Evolutionary conservation across 2,329 filamentous ascomycete genomes (phyloP), one percentile per base, ranked within the genome.

Genomic region (Sclerotinia glacialis): DNA sequence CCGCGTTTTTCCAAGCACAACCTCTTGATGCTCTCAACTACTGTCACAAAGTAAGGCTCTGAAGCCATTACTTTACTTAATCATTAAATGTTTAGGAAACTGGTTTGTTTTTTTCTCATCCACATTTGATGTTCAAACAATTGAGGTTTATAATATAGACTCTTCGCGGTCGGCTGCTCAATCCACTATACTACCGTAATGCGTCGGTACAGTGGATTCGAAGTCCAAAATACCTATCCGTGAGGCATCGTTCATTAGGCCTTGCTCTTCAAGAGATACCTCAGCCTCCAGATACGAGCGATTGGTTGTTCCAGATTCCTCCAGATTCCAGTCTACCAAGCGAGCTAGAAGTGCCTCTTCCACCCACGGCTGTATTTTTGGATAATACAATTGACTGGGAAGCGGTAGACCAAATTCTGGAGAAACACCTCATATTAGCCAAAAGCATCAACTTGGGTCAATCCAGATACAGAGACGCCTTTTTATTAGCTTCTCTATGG

Each of bases 241-340:
- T 42, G 16, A 54, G 9, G 23, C 18, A 16, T 63, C 40, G 18
- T 31, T 55, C 34, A 54, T n/a, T 9, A 31, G 16, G n/a, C 9
- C 47, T 18, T 42, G 34, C n/a, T 55, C 1, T 5, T 16, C 23
- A 31, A 49, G 31, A 37, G 44, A 49, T 6, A 55, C 18, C 34
- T 16, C 40, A 44, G 23, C 18, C 47, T 44, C 37, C 28, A 1
- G 16, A 14, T 49, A 37, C 28, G 44, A 49, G n/a, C 34, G 8
- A 49, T 37, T 61, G 58, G 44, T 18, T 61, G 49, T 61, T 49
- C n/a, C 44, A 37, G n/a, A 37, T 61, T 21, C 34, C 60, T 28
- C 11, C 46, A 2, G 23, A 28, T 31, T 44, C 6, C 34, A 31
- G 42, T 42, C 28, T 26, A 18, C 60, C 18, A 55, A 31, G 9